Percentiles rank a stretch among this genome's conserved stretches.
Conservation (phyloP, 2,329 filamentous ascomycete species). For the Cadophora luteo-olivacea region DNA sequence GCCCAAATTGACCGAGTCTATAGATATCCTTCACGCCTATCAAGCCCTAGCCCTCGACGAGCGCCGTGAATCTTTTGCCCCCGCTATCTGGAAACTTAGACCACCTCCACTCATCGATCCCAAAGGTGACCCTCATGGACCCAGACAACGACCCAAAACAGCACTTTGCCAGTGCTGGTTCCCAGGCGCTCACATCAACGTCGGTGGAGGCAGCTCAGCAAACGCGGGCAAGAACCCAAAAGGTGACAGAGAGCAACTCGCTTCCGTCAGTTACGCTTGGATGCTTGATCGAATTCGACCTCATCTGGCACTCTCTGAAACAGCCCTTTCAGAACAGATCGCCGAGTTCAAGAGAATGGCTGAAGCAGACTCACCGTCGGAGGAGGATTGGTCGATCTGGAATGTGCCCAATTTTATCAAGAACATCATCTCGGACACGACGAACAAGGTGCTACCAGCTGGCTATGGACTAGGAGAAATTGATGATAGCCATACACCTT, state of each 20-base stretch:
- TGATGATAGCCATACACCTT: slow-evolving; percentile 16
- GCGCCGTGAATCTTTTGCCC: slow-evolving; percentile 47
- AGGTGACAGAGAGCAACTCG: slow-evolving; percentile 44
- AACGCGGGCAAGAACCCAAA: slow-evolving; percentile 21
- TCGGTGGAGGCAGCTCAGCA: slow-evolving; percentile 27
- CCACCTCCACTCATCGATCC: slow-evolving; percentile 16
- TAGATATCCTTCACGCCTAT: slow-evolving; percentile 53
- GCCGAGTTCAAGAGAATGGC: slow-evolving; percentile 34
- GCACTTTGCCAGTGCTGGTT: slow-evolving; percentile 37
- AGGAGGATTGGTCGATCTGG: slow-evolving; percentile 10
- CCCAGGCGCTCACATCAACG: slow-evolving; percentile 34
- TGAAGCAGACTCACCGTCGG: background rate
- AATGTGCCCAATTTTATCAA: slow-evolving; percentile 6
- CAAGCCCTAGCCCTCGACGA: slow-evolving; percentile 57
- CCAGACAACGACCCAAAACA: slow-evolving; percentile 32
- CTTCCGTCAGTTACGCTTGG: slow-evolving; percentile 39
- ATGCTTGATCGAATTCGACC: slow-evolving; percentile 45
- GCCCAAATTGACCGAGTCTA: slow-evolving; percentile 7
- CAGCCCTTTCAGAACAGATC: slow-evolving; percentile 42
- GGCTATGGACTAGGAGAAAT: slow-evolving; percentile 24
- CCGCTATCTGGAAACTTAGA: slow-evolving; percentile 45
- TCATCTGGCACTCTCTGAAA: slow-evolving; percentile 47
- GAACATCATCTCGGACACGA: slow-evolving; percentile 7
- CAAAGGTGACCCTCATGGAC: background rate
- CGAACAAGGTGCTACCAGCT: background rate